Evolutionary conservation across 306 rosid species (phyloP).

Genomic region (Vigna unguiculata): DNA sequence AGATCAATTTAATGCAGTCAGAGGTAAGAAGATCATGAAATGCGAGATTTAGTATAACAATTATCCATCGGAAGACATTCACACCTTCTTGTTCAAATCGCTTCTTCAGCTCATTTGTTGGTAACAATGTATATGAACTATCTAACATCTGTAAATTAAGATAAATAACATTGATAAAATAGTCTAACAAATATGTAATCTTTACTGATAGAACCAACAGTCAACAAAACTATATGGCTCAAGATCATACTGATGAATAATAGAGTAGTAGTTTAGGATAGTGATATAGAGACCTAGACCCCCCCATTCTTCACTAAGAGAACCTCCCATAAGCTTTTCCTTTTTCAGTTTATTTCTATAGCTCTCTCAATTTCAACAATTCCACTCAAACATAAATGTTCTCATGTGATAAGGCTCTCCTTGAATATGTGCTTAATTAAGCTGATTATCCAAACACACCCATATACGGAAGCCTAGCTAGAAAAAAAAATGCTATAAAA

Average conservation of each 20-base stretch:
- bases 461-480: slow-evolving; percentile 17
- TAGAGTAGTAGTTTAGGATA: not conserved
- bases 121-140: slow-evolving; percentile 73
- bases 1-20: slow-evolving; percentile 1
- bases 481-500: not conserved
- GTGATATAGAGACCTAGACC: not conserved
- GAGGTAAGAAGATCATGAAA: slow-evolving; percentile 19
- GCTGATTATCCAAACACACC: not conserved
- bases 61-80: not conserved
- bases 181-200: slow-evolving; percentile 8
- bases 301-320: not conserved
- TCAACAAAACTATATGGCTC: not conserved
- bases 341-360: not conserved
- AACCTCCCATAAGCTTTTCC: not conserved
- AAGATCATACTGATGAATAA: slow-evolving; percentile 8
- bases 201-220: not conserved
- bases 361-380: not conserved
- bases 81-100: slow-evolving; percentile 75
- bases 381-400: not conserved
- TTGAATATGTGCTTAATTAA: not conserved
- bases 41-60: slow-evolving; percentile 13
- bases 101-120: slow-evolving; percentile 73
- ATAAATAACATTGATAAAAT: slow-evolving; percentile 10
- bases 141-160: slow-evolving; percentile 74
- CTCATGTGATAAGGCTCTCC: not conserved